Percentiles rank a stretch among this genome's conserved stretches.
Evolutionary conservation across 768 basidiomycete genomes (phyloP).

Genomic region (Lactarius akahatsu): DNA sequence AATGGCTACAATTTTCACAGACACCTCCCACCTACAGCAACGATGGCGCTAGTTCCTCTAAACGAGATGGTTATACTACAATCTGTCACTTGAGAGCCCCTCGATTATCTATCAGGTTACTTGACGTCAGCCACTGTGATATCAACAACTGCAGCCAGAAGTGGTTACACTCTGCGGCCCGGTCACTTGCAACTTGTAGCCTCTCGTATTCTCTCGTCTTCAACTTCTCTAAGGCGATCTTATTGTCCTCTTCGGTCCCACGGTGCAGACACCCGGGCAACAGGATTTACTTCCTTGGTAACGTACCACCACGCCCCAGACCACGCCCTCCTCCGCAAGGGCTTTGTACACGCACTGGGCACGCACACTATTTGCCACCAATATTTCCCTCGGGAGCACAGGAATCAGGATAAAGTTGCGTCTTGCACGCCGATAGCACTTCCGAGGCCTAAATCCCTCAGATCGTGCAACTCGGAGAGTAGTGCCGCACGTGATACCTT

Average conservation of each 20-base stretch:
- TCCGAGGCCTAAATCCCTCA: constrained; percentile 59
- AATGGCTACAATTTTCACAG: too few relatives aligned
- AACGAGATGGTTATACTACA: too few relatives aligned
- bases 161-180: background rate
- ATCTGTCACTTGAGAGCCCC: too few relatives aligned
- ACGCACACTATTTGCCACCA: constrained; percentile 55
- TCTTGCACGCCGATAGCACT: constrained; percentile 73
- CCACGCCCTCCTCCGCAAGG: constrained; percentile 78
- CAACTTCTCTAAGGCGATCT: constrained; percentile 53
- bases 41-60: too few relatives aligned
- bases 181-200: background rate
- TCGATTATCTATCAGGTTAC: too few relatives aligned
- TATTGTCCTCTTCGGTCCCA: constrained; percentile 81
- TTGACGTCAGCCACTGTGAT: too few relatives aligned
- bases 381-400: constrained; percentile 51
- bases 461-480: constrained; percentile 46
- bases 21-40: too few relatives aligned
- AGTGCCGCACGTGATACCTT: constrained; percentile 56
- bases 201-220: constrained; percentile 38
- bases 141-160: too few relatives aligned
- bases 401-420: constrained; percentile 87
- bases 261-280: constrained; percentile 79
- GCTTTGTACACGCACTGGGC: constrained; percentile 67
- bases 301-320: constrained; percentile 58
- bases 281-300: constrained; percentile 79